A percentile compares a stretch with the other conserved stretches of the same genome.
phyloP scores from a whole-genome alignment of 495 filamentous ascomycete genomes.

The Aspergillus kassunensis region DNA sequence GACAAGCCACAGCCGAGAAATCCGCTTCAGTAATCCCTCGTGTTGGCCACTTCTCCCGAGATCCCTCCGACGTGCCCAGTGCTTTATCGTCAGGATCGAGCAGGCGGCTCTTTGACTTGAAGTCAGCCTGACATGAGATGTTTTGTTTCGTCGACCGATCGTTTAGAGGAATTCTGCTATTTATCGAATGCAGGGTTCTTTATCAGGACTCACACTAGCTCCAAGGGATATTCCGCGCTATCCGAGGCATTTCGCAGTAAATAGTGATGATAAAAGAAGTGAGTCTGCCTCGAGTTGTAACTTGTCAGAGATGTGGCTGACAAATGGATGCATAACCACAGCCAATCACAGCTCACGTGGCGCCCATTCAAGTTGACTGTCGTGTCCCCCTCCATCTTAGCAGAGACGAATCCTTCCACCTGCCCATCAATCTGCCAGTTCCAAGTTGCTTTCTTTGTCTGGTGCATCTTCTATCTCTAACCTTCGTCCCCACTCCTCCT shows the following conservation, averaged over 20 bases:
- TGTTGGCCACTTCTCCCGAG: conserved; percentile 5
- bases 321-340: conserved; percentile 6
- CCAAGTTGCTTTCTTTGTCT: conserved; percentile 12
- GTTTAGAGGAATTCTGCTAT: background rate
- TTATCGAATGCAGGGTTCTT: conserved; percentile 15
- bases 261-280: background rate
- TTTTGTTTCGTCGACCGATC: background rate
- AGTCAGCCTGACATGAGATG: conserved; percentile 5
- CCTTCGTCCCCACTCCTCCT: conserved; percentile 18
- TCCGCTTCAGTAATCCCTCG: background rate
- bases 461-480: conserved; percentile 15
- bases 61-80: background rate
- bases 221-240: conserved; percentile 14
- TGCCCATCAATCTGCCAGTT: background rate
- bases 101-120: conserved; percentile 17
- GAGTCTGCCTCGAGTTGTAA: background rate
- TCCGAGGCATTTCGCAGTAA: conserved; percentile 12
- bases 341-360: conserved; percentile 16
- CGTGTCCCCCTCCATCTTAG: conserved; percentile 2
- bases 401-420: conserved; percentile 13
- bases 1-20: conserved; percentile 4
- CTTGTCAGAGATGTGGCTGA: no score
- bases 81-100: background rate
- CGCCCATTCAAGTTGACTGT: conserved; percentile 11
- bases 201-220: conserved; percentile 9